phyloP scores from a whole-genome alignment of 1,284 basidiomycete species.

The Porodaedalea pini region DNA sequence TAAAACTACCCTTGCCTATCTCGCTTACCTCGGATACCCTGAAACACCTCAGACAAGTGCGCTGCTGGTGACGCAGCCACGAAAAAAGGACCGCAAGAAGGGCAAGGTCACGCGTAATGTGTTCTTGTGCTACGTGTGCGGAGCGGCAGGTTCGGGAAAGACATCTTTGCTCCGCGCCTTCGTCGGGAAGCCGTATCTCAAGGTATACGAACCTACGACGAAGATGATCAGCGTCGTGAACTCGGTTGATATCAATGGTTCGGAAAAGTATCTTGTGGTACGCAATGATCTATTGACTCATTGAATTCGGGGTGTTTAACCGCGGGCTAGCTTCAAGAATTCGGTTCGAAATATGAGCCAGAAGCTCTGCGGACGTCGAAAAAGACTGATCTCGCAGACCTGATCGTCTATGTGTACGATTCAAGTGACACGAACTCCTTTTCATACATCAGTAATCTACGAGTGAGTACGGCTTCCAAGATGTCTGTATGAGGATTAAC shows the following conservation, averaged over 20 bases:
- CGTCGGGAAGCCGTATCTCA: slow-evolving; percentile 74
- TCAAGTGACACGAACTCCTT: slow-evolving; percentile 99
- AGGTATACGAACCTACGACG: slow-evolving; percentile 81
- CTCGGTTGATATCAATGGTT: slow-evolving; percentile 90
- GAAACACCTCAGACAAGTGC: slow-evolving; percentile 74
- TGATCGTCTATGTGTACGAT: slow-evolving; percentile 95
- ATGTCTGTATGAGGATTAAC: slow-evolving; percentile 6
- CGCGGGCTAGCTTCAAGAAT: slow-evolving; percentile 80
- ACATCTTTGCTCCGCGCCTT: slow-evolving; percentile 84
- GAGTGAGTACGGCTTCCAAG: slow-evolving; percentile 49
- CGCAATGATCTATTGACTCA: slow-evolving; percentile 33
- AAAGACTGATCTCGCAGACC: slow-evolving; percentile 89
- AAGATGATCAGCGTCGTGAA: slow-evolving; percentile 92
- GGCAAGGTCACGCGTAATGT: slow-evolving; percentile 87
- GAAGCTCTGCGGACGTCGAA: slow-evolving; percentile 87
- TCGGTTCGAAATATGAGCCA: slow-evolving; percentile 91
- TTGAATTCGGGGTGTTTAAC: slow-evolving; percentile 2
- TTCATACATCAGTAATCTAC: slow-evolving; percentile 94
- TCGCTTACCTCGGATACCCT: slow-evolving; percentile 92
- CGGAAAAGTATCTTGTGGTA: slow-evolving; percentile 94
- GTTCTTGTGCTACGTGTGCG: slow-evolving; percentile 90
- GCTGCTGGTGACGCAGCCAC: slow-evolving; percentile 75
- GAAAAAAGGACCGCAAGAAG: slow-evolving; percentile 83
- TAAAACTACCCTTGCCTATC: slow-evolving; percentile 87
- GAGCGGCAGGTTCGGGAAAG: slow-evolving; percentile 95